A percentile compares a stretch with the other conserved stretches of the same genome.
phyloP scores from a whole-genome alignment of 2,329 filamentous ascomycete species.

The Ophiostoma novo-ulmi region DNA sequence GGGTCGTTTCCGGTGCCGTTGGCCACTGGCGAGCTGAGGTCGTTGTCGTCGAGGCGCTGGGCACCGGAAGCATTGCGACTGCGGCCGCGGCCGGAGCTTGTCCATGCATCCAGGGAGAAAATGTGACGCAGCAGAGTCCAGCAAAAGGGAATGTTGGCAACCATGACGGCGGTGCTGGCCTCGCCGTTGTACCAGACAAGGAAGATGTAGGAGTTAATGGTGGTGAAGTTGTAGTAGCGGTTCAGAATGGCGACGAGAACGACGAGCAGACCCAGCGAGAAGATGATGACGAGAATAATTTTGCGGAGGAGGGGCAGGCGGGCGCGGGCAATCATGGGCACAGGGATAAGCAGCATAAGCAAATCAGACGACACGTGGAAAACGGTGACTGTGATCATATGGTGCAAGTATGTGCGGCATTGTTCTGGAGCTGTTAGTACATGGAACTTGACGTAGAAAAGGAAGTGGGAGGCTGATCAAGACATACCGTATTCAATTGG shows the following conservation, averaged over 20 bases:
- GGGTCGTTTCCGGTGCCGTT: background rate
- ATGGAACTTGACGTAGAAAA: background rate
- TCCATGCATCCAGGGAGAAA: constrained; percentile 29
- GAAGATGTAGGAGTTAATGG: constrained; percentile 52
- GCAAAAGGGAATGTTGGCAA: constrained; percentile 56
- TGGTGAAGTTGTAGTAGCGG: constrained; percentile 56
- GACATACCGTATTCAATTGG: constrained; percentile 31
- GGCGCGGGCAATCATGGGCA: constrained; percentile 42
- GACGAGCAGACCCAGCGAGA: constrained; percentile 51
- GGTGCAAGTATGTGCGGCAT: constrained; percentile 44
- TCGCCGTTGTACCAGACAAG: constrained; percentile 58
- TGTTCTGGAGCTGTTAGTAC: constrained; percentile 32
- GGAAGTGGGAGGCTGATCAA: background rate
- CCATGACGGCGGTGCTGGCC: constrained; percentile 53
- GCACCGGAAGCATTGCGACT: constrained; percentile 21
- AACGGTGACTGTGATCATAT: constrained; percentile 44
- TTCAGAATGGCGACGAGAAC: constrained; percentile 55
- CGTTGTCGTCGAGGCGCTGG: constrained; percentile 21
- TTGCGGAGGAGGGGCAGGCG: constrained; percentile 40
- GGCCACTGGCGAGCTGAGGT: background rate
- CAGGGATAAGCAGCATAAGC: constrained; percentile 42
- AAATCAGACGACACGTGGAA: constrained; percentile 47
- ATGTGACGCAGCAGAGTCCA: constrained; percentile 52
- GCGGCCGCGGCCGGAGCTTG: constrained; percentile 18
- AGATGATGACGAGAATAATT: constrained; percentile 49